phyloP scores from a whole-genome alignment of 805 yeast genomes.

The Zygosaccharomyces siamensis region DNA sequence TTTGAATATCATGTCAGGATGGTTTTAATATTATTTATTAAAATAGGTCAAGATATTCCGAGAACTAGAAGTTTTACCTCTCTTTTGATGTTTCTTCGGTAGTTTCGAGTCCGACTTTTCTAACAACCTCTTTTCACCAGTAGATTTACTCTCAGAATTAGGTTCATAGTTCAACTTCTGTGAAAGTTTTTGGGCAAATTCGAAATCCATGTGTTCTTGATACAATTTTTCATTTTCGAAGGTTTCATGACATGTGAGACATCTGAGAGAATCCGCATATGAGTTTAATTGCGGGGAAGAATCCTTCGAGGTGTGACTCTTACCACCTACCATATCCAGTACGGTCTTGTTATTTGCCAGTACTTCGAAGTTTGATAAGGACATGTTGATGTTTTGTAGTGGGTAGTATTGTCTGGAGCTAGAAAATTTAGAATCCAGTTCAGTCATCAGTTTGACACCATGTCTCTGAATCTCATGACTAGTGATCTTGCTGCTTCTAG shows the following conservation, averaged over 20 bases:
- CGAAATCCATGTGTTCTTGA: slow-evolving; percentile 52
- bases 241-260: slow-evolving; percentile 21
- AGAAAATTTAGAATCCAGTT: slow-evolving; percentile 32
- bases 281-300: background rate
- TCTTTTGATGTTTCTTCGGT: background rate
- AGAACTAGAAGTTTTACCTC: slow-evolving; percentile 1
- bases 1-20: background rate
- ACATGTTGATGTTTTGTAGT: slow-evolving; percentile 45
- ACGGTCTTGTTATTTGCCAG: slow-evolving; percentile 33
- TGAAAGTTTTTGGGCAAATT: slow-evolving; percentile 47
- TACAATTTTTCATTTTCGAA: slow-evolving; percentile 18
- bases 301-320: slow-evolving; percentile 4
- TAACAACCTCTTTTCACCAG: slow-evolving; percentile 30
- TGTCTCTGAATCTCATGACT: slow-evolving; percentile 28
- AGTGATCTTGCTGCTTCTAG: slow-evolving; percentile 9
- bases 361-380: slow-evolving; percentile 50
- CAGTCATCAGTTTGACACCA: slow-evolving; percentile 41
- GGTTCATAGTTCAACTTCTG: slow-evolving; percentile 38
- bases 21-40: slow-evolving; percentile 1
- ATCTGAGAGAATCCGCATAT: slow-evolving; percentile 4
- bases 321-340: slow-evolving; percentile 33
- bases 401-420: slow-evolving; percentile 40
- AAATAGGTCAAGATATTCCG: slow-evolving; percentile 10
- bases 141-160: slow-evolving; percentile 23
- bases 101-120: slow-evolving; percentile 6